These are phyloP conservation scores for Colletotrichum theobromicola DNA, from an alignment of 2,329 filamentous ascomycete genomes.

Conservation along the genomic window DNA sequence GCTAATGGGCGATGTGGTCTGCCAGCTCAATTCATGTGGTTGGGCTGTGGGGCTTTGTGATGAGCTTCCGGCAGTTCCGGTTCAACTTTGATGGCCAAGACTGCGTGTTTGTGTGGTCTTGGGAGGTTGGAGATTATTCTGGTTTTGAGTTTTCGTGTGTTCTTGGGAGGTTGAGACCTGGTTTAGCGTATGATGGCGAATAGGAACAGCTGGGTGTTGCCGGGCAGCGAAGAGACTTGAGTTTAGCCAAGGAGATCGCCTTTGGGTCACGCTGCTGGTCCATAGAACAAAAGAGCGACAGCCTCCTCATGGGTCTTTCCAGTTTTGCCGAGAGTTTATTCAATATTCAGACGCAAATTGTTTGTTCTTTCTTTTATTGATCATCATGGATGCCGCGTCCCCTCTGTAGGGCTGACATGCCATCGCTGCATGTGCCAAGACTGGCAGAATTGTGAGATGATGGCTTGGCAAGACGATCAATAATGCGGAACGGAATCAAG, in stretches of 20 bases:
- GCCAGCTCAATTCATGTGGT: neutral
- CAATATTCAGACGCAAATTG: rapidly evolving
- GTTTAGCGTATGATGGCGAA: neutral
- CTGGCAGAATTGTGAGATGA: neutral
- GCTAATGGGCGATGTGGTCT: neutral
- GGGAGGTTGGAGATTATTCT: neutral
- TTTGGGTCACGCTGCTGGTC: neutral
- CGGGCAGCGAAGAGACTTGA: neutral
- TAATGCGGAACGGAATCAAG: neutral
- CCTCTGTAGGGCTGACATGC: neutral
- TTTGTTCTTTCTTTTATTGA: rapidly evolving
- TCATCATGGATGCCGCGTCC: neutral
- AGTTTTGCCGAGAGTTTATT: rapidly evolving
- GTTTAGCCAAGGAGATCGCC: neutral
- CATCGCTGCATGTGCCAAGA: neutral
- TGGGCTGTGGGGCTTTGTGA: neutral
- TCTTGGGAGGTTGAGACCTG: neutral
- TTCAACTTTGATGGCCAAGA: neutral
- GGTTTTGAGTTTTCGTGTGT: neutral
- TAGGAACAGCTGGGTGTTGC: neutral
- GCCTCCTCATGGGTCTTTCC: neutral
- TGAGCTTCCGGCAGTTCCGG: neutral
- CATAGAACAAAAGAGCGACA: neutral
- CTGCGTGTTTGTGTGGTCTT: neutral
- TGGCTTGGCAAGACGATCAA: neutral